A percentile compares a stretch with the other conserved stretches of the same genome.
Evolutionary conservation across 306 rosid species (phyloP).

Genomic region (Malus sylvestris): DNA sequence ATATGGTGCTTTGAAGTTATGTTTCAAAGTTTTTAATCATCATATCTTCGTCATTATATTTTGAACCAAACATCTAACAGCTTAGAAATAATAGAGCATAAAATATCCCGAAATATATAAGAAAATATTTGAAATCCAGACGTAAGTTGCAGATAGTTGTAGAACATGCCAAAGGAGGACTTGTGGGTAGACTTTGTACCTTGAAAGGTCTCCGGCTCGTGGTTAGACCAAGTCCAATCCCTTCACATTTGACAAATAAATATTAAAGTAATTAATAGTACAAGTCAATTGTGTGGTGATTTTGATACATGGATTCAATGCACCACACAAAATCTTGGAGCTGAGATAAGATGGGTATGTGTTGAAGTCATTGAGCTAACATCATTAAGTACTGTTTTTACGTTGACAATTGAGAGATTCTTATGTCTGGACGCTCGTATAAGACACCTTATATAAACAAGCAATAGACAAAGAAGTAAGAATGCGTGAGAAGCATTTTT

Average conservation of each 20-base stretch:
- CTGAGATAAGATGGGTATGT: not conserved
- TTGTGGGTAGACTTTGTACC: slow-evolving; percentile 22
- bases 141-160: not conserved
- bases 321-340: not conserved
- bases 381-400: too few relatives aligned
- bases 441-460: too few relatives aligned
- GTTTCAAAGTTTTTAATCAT: not conserved
- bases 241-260: not conserved
- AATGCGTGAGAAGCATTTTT: too few relatives aligned
- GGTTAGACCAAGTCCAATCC: slow-evolving; percentile 30
- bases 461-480: too few relatives aligned
- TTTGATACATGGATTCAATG: not conserved
- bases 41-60: too few relatives aligned
- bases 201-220: slow-evolving; percentile 12
- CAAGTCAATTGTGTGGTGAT: slow-evolving; percentile 36
- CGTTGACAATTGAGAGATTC: not conserved
- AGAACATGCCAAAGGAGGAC: slow-evolving; percentile 49
- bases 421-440: not conserved
- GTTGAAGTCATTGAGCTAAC: not conserved
- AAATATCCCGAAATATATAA: not conserved
- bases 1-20: not conserved
- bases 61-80: too few relatives aligned
- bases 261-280: slow-evolving; percentile 2
- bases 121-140: not conserved
- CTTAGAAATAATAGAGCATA: too few relatives aligned